phyloP scores from a whole-genome alignment of 306 rosid genomes.

The Mucuna pruriens region DNA sequence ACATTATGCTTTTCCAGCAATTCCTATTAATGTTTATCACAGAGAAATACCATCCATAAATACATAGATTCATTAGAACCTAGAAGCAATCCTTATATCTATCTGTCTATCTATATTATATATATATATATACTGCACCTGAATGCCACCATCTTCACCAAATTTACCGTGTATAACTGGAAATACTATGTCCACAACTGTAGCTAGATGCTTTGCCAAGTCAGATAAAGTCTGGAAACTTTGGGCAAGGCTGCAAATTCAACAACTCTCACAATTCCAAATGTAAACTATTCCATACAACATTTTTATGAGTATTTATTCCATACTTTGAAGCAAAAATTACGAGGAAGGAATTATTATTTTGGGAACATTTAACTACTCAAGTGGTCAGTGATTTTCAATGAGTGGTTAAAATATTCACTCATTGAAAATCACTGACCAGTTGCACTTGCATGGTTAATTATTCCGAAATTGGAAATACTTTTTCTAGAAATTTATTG shows the following conservation, averaged over 20 bases:
- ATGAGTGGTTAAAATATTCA: not conserved
- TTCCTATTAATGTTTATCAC: constrained; percentile 61
- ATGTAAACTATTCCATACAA: constrained; percentile 3
- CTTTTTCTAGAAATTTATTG: not conserved
- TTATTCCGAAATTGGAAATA: not conserved
- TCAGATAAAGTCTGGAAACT: constrained; percentile 71
- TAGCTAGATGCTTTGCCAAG: constrained; percentile 82
- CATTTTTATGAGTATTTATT: not conserved
- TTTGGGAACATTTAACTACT: constrained; percentile 16
- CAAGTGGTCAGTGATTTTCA: not conserved
- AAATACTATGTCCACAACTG: constrained; percentile 83
- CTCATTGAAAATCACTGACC: not conserved
- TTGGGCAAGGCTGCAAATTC: constrained; percentile 83
- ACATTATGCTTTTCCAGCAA: constrained; percentile 76
- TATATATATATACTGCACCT: constrained; percentile 58
- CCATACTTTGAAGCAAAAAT: constrained; percentile 13
- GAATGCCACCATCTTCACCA: constrained; percentile 98
- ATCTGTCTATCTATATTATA: too few relatives aligned
- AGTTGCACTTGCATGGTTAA: not conserved
- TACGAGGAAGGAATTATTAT: not conserved
- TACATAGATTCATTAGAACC: not conserved
- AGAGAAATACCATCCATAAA: constrained; percentile 29
- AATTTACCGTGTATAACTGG: constrained; percentile 94
- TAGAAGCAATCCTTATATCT: constrained; percentile 23
- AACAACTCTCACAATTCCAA: constrained; percentile 28